Base-by-base conservation (phyloP, 345 rosid genomes). In the Gossypium raimondii region DNA sequence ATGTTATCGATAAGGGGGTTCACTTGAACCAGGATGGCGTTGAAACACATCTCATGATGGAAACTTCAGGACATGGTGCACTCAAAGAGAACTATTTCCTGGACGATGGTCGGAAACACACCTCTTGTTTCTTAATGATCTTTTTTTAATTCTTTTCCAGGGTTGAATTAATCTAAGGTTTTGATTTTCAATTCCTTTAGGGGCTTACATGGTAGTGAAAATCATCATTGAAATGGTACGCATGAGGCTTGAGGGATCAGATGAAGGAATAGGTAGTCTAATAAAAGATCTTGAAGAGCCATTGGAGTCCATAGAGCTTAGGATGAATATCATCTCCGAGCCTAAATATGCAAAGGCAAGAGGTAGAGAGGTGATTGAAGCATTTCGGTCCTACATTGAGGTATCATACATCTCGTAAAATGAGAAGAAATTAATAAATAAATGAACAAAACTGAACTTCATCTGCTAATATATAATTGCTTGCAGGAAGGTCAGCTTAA, bases 41-140 rank as follows among this genome's bases (percentile, higher is more conserved):
- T 18, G 95, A 94, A 73, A 79, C 95, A 24, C 95, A 92, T 83
- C 90, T 94, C 47, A 91, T 91, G 97, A 94, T 94, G 97, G 98
- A 94, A 84, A 94, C 97, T 17, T 90, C 98, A 2, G 97, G 97
- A 4, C 98, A 92, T 76, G 98, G 98, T 53, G 97, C 98, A 76
- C 87, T 92, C 52, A 89, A 87, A 76, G 97, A 94, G 87, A 94
- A 94, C 77, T 81, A 92, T 86, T 92, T 88, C 82, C 85, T 94
- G 5, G 98, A 92, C 73, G 97, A 94, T 78, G 97, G 98, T 94
- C 8, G 17, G 55, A 5, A 34, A 34, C 7, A 34, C 1, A 34
- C 22, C 27, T 55, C 9, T 25, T 25, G 9, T 59, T 45, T 14
- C 62, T 57, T 22, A 57, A n/a, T n/a, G 58, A 53, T 17, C 24